Evolutionary conservation across 176 grass and related monocot genomes (phyloP), one percentile per base, ranked within the genome.

Genomic region (Oryza glaberrima): DNA sequence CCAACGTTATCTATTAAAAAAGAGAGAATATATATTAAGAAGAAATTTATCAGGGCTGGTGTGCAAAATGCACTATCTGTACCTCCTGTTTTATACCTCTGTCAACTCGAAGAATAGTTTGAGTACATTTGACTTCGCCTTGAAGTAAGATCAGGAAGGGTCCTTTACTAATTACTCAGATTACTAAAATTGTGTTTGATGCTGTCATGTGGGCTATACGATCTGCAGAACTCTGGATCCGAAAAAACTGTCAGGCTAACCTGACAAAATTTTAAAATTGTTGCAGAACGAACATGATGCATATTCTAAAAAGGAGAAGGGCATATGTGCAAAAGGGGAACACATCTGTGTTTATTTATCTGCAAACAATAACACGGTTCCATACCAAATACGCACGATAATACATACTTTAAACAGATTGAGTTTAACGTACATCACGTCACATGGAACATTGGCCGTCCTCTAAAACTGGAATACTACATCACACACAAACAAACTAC

Each of bases 401-500:
- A 58, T 58, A 56, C 52, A 0, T 20, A n/a, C 19, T 58, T n/a
- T 9, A 58, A n/a, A n/a, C 54, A 20, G 54, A 58, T 19, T n/a
- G 54, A 58, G 6, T 58, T 58, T 9, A 20, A 58, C 54, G 54
- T n/a, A 58, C 54, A 58, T 20, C 6, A 58, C 54, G 19, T 20
- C 19, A 58, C 54, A 9, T 58, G 19, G 6, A 58, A 58, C 7
- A 51, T 60, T n/a, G n/a, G 1, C 20, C 20, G 58, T 61, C 58
- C 8, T 10, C 58, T 61, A 23, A 22, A n/a, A 22, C 20, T 61
- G 20, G 7, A 61, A 61, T 40, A 22, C 43, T 51, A 35, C 69
- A 32, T 61, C 67, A 76, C 51, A 64, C 36, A 51, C 12, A 58
- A 41, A 79, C 44, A 30, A 44, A 48, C n/a, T 84, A 77, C 58